Evolutionary conservation across 805 yeast species (phyloP).

Genomic region (Cyberlindnera nakhonratchasimensis): DNA sequence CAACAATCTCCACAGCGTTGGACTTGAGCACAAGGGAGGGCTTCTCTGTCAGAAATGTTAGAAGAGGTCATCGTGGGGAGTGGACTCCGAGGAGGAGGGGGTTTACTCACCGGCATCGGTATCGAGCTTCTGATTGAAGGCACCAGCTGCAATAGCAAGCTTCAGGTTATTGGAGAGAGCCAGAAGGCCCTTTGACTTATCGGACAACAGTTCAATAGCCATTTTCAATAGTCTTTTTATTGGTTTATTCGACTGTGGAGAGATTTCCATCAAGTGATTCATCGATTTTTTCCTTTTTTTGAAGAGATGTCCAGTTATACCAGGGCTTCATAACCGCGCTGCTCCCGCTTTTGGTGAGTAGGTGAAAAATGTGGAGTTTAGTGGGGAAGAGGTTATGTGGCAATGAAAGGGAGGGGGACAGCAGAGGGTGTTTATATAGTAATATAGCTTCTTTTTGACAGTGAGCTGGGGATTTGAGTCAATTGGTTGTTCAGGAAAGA

Average conservation of each 20-base stretch:
- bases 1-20: conserved; percentile 44
- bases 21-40: conserved; percentile 23
- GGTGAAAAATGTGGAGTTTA: too few species aligned
- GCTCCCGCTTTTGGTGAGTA: too few species aligned
- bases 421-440: too few species aligned
- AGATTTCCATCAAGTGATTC: too few species aligned
- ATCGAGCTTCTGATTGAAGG: conserved; percentile 18
- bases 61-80: background rate
- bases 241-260: background rate
- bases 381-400: too few species aligned
- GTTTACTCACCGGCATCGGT: conserved; percentile 26
- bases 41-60: conserved; percentile 14
- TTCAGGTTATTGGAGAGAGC: conserved; percentile 28
- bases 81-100: background rate
- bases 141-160: conserved; percentile 28
- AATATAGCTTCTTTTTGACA: too few species aligned
- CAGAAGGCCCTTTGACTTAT: conserved; percentile 21
- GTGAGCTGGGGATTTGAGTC: too few species aligned
- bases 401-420: too few species aligned
- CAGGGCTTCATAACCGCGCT: too few species aligned
- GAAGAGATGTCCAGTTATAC: too few species aligned
- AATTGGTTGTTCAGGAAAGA: too few species aligned
- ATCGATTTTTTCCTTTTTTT: too few species aligned
- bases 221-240: conserved; percentile 4
- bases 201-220: conserved; percentile 23